Evolutionary conservation across 2,329 filamentous ascomycete genomes (phyloP), one percentile per base, ranked within the genome.

Genomic region (Fusarium fracticaudum): DNA sequence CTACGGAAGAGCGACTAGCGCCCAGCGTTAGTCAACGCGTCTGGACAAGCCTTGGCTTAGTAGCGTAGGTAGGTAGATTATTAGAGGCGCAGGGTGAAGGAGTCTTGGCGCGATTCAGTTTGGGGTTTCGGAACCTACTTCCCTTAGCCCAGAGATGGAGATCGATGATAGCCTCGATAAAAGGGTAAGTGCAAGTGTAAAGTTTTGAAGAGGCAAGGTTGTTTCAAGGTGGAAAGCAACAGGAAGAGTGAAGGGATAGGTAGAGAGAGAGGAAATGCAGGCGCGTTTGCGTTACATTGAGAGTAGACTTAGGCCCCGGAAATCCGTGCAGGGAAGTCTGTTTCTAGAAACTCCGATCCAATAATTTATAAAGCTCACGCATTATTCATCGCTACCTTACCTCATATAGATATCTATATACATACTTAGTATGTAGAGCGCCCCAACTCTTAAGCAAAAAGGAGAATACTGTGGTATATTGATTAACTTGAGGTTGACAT

Each of bases 231-330:
- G 35, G 43, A 50, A 57, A 41, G 48, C 35, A 37, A 48, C 45
- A 31, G 22, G 45, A 15, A 31, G 54, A 40, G 54, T 12, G 38
- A 64, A 29, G n/a, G 48, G 60, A 48, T 40, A 26, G 26, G 26
- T 26, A 8, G 14, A 45, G 58, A 38, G 50, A 45, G 38, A 24
- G 38, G 31, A 41, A 54, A 44, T 48, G 31, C 47, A 47, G 44
- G 38, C 47, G 54, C 53, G 71, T 69, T 50, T 35, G 43, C 31
- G 26, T 68, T 68, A 53, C 63, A 74, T 65, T 69, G 35, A 51
- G 53, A 47, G 50, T 51, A 51, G 43, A 51, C 48, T 45, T 64
- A 15, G 45, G 60, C 61, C 50, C 60, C 53, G 24, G 55, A 64
- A 51, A 45, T 53, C 38, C 50, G 47, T 64, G 38, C 59, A 69